These are phyloP conservation scores for Tephrocybe sp. DNA, from an alignment of 768 basidiomycete species.

Conservation along the genomic window DNA sequence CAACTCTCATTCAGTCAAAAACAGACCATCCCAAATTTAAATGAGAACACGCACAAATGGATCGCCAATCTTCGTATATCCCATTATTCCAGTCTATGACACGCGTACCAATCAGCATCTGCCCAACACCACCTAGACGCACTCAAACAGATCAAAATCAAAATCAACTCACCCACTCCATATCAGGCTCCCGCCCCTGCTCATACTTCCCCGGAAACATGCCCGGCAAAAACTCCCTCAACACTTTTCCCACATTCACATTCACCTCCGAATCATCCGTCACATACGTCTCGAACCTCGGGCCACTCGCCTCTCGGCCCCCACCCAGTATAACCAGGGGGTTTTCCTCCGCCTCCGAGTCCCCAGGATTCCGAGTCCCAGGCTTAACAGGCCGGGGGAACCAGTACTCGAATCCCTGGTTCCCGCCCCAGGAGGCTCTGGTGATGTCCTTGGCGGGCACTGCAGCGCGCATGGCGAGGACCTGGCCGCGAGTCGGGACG, in stretches of 20 bases:
- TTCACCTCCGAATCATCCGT: conserved; percentile 64
- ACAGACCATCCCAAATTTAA: neutral
- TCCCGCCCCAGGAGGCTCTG: conserved; percentile 44
- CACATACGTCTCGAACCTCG: conserved; percentile 44
- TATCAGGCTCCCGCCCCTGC: conserved; percentile 51
- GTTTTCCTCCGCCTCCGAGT: conserved; percentile 8
- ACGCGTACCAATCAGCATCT: too few species aligned
- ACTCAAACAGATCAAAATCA: too few species aligned
- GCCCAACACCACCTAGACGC: too few species aligned
- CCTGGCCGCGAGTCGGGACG: conserved; percentile 73
- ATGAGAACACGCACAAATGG: conserved; percentile 76
- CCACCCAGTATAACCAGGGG: conserved; percentile 78
- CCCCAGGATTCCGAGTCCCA: too few species aligned
- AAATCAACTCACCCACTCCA: conserved; percentile 85
- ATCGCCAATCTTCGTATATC: conserved; percentile 54
- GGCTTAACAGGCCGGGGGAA: conserved; percentile 66
- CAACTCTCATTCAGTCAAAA: neutral
- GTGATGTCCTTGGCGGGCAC: conserved; percentile 38
- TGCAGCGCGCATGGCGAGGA: conserved; percentile 41
- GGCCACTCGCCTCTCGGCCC: conserved; percentile 45
- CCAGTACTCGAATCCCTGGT: conserved; percentile 72
- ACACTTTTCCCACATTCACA: conserved; percentile 37
- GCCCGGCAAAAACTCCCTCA: conserved; percentile 57
- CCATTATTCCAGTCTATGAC: conserved; percentile 90
- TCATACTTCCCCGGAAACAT: conserved; percentile 57